Base-by-base conservation (phyloP, 805 yeast species). In the Suhomyces sp. region DNA sequence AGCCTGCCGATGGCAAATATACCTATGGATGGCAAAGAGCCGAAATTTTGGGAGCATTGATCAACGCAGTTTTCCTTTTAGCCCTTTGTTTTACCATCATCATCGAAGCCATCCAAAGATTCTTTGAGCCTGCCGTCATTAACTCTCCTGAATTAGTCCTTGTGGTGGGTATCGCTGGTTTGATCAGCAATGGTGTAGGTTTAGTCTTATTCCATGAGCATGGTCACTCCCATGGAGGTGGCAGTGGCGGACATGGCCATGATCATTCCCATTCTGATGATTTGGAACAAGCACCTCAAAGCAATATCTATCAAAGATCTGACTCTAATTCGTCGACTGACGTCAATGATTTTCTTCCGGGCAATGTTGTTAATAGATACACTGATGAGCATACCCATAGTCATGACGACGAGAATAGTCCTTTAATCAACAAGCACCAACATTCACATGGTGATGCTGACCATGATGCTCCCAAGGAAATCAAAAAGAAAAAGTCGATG, bases 1-100 rank as follows among this genome's bases (percentile, higher is more conserved):
- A 79, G 51, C 78, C 80, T 19, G 93, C 96, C 1, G 93, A 88
- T 56, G 82, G 93, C 3, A 81, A 81, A 39, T 91, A 86, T 65
- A 93, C 98, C 2, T 91, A 93, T 53, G 98, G 98, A 12, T 88
- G 97, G 95, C 95, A 91, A 60, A 74, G 98, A 48, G 98, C 98
- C 4, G 98, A 91, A 61, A 90, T 91, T 35, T 70, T 91, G 42
- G 98, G 98, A 38, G 98, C 98, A 6, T 72, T 91, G 40, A 77
- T 91, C 47, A 91, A 91, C 55, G 96, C 96, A 3, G 96, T 93
- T 7, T 93, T 93, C 51, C 61, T 91, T 46, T 70, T 93, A 46
- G 98, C 98, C 1, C 72, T 91, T 43, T 91, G 98, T 57, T 81
- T 93, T 54, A 81, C 96, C 19, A 93, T 91, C 46, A 76, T 86